Conservation (phyloP, 176 grass and related monocot species). For the Microstegium vimineum region DNA sequence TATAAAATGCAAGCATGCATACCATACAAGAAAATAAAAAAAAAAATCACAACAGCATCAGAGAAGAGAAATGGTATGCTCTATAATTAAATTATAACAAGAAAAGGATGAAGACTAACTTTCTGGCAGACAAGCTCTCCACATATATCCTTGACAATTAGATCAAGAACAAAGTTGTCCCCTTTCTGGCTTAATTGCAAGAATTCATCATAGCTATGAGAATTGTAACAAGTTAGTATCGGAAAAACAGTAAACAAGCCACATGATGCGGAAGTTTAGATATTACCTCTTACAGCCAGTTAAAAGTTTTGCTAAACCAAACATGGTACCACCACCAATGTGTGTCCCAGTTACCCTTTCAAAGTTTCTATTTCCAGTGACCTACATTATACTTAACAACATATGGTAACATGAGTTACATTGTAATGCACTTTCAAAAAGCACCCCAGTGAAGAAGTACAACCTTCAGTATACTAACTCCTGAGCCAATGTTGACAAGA, state of each 20-base stretch:
- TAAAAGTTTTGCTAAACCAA: slow-evolving; percentile 96
- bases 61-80: neutral
- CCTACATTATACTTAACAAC: slow-evolving; percentile 55
- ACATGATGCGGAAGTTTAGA: neutral
- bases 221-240: slow-evolving; percentile 41
- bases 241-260: slow-evolving; percentile 1
- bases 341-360: slow-evolving; percentile 97
- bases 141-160: slow-evolving; percentile 98
- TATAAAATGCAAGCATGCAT: slow-evolving; percentile 9
- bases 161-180: slow-evolving; percentile 94
- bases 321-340: slow-evolving; percentile 92
- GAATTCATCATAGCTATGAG: slow-evolving; percentile 94
- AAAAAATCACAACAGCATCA: neutral
- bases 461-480: slow-evolving; percentile 96
- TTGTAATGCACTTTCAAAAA: slow-evolving; percentile 14
- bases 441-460: slow-evolving; percentile 24
- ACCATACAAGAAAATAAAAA: neutral
- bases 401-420: slow-evolving; percentile 39
- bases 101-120: slow-evolving; percentile 40
- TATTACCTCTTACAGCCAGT: slow-evolving; percentile 85
- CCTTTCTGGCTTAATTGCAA: slow-evolving; percentile 94
- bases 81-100: slow-evolving; percentile 1
- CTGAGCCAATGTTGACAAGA: slow-evolving; percentile 94
- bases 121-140: slow-evolving; percentile 93
- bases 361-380: slow-evolving; percentile 78